Percentiles rank a stretch among this genome's conserved stretches.
Conservation (phyloP, 202 grass and related monocot genomes). For the Schoenoplectus tabernaemontani region DNA sequence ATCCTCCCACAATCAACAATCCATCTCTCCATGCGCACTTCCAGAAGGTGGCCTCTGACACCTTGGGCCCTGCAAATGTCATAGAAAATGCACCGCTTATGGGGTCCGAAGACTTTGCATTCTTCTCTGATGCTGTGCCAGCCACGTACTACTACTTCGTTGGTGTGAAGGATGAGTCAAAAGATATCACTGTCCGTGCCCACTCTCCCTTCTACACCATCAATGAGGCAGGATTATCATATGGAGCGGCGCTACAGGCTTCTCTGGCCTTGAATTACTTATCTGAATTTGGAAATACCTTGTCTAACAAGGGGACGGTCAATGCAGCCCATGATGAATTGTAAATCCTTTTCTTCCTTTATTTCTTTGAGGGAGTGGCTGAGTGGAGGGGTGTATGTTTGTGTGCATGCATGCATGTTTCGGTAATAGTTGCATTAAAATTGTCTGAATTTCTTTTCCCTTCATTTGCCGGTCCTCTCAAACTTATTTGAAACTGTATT, state of each 20-base stretch:
- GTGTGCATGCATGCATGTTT: not conserved
- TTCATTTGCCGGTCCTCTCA: not conserved
- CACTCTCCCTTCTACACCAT: constrained; percentile 73
- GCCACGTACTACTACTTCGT: constrained; percentile 70
- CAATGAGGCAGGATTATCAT: constrained; percentile 52
- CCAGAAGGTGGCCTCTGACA: constrained; percentile 39
- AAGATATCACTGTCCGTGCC: not conserved
- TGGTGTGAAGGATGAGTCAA: constrained; percentile 43
- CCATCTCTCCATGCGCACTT: constrained; percentile 57
- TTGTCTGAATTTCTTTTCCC: not conserved
- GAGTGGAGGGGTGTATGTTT: not conserved
- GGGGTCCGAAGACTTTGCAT: constrained; percentile 79
- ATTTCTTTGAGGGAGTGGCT: not conserved
- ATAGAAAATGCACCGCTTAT: constrained; percentile 58
- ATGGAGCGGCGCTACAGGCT: constrained; percentile 57
- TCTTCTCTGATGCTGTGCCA: constrained; percentile 51
- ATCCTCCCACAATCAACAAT: constrained; percentile 55
- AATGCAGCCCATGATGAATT: constrained; percentile 49
- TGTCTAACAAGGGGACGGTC: not conserved
- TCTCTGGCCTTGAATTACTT: constrained; percentile 58
- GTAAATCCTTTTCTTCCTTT: constrained; percentile 26
- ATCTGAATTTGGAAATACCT: constrained; percentile 31
- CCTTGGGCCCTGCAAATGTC: constrained; percentile 51
- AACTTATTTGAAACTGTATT: not conserved
- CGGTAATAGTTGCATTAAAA: not conserved